These are phyloP conservation scores for Clathrospora elynae DNA, from an alignment of 2,329 filamentous ascomycete genomes.

Conservation along the genomic window DNA sequence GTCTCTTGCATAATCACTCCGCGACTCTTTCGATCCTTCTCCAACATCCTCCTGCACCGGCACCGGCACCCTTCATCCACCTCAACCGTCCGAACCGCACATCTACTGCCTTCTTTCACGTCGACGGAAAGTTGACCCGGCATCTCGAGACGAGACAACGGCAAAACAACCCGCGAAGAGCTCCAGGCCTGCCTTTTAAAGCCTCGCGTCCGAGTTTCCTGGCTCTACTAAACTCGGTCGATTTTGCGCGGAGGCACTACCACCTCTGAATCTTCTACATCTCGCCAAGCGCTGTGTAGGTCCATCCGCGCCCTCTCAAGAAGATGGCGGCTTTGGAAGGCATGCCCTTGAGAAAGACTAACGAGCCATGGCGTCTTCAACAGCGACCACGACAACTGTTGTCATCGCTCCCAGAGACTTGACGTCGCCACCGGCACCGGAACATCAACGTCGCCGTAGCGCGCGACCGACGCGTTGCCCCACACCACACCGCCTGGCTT, in stretches of 20 bases:
- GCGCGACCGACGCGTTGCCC: conserved; percentile 17
- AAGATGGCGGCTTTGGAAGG: conserved; percentile 37
- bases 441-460: conserved; percentile 15
- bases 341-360: conserved; percentile 41
- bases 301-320: conserved; percentile 33
- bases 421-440: conserved; percentile 12
- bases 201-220: no score
- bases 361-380: conserved; percentile 31
- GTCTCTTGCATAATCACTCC: conserved; percentile 17
- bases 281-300: conserved; percentile 39
- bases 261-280: no score
- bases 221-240: no score
- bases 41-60: conserved; percentile 15
- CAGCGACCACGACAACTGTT: conserved; percentile 24
- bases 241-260: no score
- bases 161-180: no score
- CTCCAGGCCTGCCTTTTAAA: no score
- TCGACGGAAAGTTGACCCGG: no score
- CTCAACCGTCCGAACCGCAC: conserved; percentile 11
- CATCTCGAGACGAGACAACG: no score
- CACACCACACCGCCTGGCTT: conserved; percentile 27
- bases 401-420: conserved; percentile 16
- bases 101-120: no score
- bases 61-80: conserved; percentile 9
- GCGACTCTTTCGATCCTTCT: conserved; percentile 14